Base-by-base conservation (phyloP, 2,329 filamentous ascomycete genomes). In the Stagonosporopsis chrysanthemi region DNA sequence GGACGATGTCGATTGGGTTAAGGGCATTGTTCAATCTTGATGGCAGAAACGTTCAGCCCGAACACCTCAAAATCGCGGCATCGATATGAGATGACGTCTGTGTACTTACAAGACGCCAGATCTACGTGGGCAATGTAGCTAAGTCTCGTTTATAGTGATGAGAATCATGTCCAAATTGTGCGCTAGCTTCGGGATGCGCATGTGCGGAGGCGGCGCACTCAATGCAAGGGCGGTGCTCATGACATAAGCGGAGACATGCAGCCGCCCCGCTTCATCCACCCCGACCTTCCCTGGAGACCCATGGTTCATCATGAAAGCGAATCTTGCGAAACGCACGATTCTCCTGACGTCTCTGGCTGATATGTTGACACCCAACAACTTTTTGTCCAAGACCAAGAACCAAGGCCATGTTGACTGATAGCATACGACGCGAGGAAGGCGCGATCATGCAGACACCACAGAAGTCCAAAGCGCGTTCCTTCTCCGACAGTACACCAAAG, bases 1-100 rank as follows among this genome's bases (percentile, higher is more conserved):
- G 81, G 83, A 84, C 28, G 84, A 86, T 64, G 75, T 86, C n/a
- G 72, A 77, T 11, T 79, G 78, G 75, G 82, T 80, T 3, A 79
- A 80, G 58, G 79, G 77, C 6, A 81, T 84, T 40, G 55, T 75
- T 36, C 60, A 66, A 17, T 54, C 62, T 1, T 72, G 55, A 67
- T 19, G 29, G 15, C 7, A 9, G 19, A 12, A 12, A 47, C 19
- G 31, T 22, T 15, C 14, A 33, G 15, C 31, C 14, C 12, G 5
- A 2, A n/a, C 5, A 1, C 5, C 14, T 33, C 11, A 29, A 9
- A 9, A 9, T 7, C 31, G 14, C 8, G 31, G 15, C 31, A 5
- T 23, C 36, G 15, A 26, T 31, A 11, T 28, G 29, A 52, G 9
- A 33, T 43, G 29, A 28, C 17, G 3, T 22, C 15, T 8, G 14